phyloP scores from a whole-genome alignment of 768 basidiomycete genomes.

The Mycena galopus region DNA sequence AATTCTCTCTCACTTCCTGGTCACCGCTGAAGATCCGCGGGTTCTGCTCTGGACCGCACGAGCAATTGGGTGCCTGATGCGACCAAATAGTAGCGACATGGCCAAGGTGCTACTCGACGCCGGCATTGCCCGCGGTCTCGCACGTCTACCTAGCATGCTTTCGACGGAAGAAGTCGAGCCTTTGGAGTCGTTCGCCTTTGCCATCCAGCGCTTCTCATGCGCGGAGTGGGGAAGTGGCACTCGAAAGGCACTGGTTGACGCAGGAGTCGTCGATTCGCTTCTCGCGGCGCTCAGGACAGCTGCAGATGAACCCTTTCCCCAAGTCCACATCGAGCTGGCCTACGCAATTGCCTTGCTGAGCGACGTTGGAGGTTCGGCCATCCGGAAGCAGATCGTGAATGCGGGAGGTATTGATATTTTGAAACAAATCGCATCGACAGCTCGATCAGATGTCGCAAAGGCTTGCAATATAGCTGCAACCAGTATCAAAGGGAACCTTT shows the following conservation, averaged over 20 bases:
- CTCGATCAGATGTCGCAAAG: conserved; percentile 40
- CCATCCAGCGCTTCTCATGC: conserved; percentile 43
- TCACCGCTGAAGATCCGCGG: conserved; percentile 35
- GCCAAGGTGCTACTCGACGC: conserved; percentile 42
- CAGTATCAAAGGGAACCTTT: conserved; percentile 43
- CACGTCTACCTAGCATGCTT: conserved; percentile 42
- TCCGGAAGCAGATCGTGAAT: conserved; percentile 46
- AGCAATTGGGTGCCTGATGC: conserved; percentile 44
- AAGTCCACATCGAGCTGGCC: conserved; percentile 44
- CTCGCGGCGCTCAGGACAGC: conserved; percentile 44
- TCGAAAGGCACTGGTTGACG: conserved; percentile 42
- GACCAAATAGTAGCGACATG: conserved; percentile 44
- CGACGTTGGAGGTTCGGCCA: conserved; percentile 43
- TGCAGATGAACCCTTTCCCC: conserved; percentile 38
- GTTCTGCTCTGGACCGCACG: conserved; percentile 41
- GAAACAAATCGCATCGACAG: conserved; percentile 31
- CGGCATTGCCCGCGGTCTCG: conserved; percentile 41
- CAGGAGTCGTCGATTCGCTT: conserved; percentile 44
- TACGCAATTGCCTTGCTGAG: conserved; percentile 42
- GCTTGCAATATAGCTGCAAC: conserved; percentile 43
- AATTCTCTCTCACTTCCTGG: conserved; percentile 36
- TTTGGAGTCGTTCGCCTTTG: conserved; percentile 42
- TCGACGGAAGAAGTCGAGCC: conserved; percentile 42
- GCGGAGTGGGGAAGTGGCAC: conserved; percentile 45
- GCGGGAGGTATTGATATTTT: conserved; percentile 45